Evolutionary conservation across 257 asterid genomes (phyloP), one percentile per base, ranked within the genome.

Genomic region (Coffea eugenioides): DNA sequence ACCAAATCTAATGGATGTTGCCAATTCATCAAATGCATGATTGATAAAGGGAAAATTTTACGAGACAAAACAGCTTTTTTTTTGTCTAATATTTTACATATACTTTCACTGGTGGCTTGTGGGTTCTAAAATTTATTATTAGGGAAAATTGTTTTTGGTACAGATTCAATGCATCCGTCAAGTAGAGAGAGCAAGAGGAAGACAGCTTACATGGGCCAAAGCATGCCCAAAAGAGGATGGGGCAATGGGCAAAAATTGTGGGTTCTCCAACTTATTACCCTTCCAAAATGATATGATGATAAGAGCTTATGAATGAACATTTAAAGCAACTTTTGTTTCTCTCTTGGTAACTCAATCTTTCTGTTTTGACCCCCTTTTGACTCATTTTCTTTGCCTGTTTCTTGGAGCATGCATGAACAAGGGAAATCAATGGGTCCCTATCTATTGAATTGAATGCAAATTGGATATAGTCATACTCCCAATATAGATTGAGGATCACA

Each of bases 331-430:
- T 83, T 84, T 83, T 86, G 39, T 84, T 82, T 80, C 82, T 77
- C 84, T 27, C 76, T 77, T 83, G 83, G 76, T 31, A 75, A 81
- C 80, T 80, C 69, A 85, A 80, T 70, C 75, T 81, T 62, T 82
- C 78, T 69, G 71, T 48, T 1, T 84, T 81, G 95, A 91, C 92
- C 64, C 77, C 72, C 88, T 78, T 91, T 91, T 86, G 95, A 93
- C 94, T 76, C 61, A 73, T 54, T 77, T 70, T 70, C 57, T 77
- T 86, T 81, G 86, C 84, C 77, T 88, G 83, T 88, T 85, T 89
- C 83, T 89, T 85, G 93, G 89, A 84, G 87, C 82, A 90, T 90
- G 88, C 96, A 92, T 89, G 94, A 81, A 93, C 86, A 80, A 87
- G 83, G 76, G 46, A 61, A 64, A 57, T n/a, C 12, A 73, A 39